Evolutionary conservation across 495 filamentous ascomycete species (phyloP), one percentile per base, ranked within the genome.

Genomic region (Neurospora sp.): DNA sequence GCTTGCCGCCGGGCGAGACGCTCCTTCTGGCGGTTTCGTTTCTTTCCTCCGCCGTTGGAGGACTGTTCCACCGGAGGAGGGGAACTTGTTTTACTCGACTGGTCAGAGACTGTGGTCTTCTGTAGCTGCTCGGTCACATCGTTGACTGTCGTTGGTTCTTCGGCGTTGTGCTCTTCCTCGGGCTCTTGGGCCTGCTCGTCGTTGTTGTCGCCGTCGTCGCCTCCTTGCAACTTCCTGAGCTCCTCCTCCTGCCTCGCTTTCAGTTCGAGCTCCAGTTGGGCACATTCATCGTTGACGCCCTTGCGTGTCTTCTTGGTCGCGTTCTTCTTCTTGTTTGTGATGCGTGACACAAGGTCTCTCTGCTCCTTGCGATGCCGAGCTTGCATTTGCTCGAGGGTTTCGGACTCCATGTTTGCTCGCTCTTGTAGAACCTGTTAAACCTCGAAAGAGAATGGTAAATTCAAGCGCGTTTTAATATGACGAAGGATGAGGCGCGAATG

Each of bases 301-400:
- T 94, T 96, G 39, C 96, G 89, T 18, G 94, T 98, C 87, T 97
- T 98, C 83, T 98, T 99, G 44, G 91, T 96, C 37, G 96, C 94
- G 71, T 90, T 87, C 83, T 97, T 98, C 85, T 97, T 98, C 84
- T 97, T 97, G 83, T 93, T 94, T 8, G 93, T 97, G 74, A 96
- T 90, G 35, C 90, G 89, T 42, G 87, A 84, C 82, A 94, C 92
- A 27, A 99, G 86, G 47, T 99, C 95, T 71, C 89, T 90, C 78
- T 90, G 89, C 81, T 99, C 96, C 81, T 94, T 97, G 74, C 92
- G 88, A 81, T 99, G 96, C 47, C 90, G 90, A 14, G 89, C 85
- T 73, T 93, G 87, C 61, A 96, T 84, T 40, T 91, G 89, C 59
- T 97, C 94, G 86, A 95, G 73, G 27, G 84, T 79, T 74, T 86